Evolutionary conservation across 169 alveolate genomes (phyloP).

Genomic region (Eimeria brunetti): DNA sequence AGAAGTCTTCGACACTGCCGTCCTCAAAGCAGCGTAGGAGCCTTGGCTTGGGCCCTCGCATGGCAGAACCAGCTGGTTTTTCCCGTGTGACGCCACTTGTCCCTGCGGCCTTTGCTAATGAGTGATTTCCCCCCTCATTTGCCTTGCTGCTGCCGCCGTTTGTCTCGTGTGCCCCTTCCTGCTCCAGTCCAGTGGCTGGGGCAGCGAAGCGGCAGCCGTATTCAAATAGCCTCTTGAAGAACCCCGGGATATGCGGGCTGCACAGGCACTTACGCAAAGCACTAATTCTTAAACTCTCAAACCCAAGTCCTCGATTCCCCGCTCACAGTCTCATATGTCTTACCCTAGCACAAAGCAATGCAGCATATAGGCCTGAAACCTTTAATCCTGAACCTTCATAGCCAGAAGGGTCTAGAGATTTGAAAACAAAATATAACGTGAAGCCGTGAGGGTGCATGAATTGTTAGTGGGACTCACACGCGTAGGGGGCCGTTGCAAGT

Average conservation of each 20-base stretch:
- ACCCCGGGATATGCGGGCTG: constrained; percentile 77
- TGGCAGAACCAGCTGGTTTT: not conserved
- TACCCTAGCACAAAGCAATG: not conserved
- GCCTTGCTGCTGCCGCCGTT: not conserved
- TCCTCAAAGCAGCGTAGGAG: constrained; percentile 16
- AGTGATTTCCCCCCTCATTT: not conserved
- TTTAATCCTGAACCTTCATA: not conserved
- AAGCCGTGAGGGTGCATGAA: not conserved
- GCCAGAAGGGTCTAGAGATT: not conserved
- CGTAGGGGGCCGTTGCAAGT: constrained; percentile 50
- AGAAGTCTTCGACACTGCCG: constrained; percentile 67
- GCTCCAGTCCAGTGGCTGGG: not conserved
- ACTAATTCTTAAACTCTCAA: not conserved
- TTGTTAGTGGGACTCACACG: constrained; percentile 14
- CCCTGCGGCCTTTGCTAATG: not conserved
- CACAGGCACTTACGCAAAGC: not conserved
- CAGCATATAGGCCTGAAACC: not conserved
- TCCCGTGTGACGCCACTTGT: not conserved
- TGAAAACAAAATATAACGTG: too few species aligned
- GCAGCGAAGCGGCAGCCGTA: constrained; percentile 70
- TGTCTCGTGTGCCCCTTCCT: not conserved
- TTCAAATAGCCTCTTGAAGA: constrained; percentile 43
- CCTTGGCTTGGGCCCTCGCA: constrained; percentile 33
- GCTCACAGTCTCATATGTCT: not conserved
- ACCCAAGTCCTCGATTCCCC: not conserved